Conservation (phyloP, 148 eudicot genomes). For the Nyssa sinensis region DNA sequence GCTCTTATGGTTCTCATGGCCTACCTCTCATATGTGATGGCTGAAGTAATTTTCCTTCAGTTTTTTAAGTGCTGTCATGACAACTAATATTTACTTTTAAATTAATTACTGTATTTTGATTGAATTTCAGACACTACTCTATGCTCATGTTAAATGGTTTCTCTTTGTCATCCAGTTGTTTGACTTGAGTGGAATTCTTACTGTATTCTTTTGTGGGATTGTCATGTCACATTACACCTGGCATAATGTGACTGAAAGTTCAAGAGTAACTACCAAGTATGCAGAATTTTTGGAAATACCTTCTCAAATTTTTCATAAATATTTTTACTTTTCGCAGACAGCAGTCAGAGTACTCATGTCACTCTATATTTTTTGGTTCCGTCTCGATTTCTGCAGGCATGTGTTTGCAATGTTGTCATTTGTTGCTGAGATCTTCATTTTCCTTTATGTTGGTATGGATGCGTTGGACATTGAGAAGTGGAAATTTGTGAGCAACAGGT, state of each 20-base stretch:
- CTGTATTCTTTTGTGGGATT: slow-evolving; percentile 64
- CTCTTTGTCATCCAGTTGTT: slow-evolving; percentile 38
- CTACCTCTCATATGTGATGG: slow-evolving; percentile 56
- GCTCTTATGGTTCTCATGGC: slow-evolving; percentile 62
- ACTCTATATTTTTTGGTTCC: neutral
- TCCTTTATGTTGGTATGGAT: slow-evolving; percentile 62
- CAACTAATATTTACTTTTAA: neutral
- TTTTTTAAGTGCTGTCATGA: neutral
- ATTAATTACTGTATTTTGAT: neutral
- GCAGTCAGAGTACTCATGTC: slow-evolving; percentile 1
- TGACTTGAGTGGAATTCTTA: slow-evolving; percentile 57
- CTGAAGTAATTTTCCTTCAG: slow-evolving; percentile 36
- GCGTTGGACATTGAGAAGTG: slow-evolving; percentile 65
- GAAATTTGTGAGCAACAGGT: slow-evolving; percentile 50
- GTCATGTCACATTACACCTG: slow-evolving; percentile 66
- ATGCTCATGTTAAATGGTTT: neutral
- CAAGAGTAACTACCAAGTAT: slow-evolving; percentile 54
- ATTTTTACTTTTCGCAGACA: slow-evolving; percentile 4
- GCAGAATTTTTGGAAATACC: slow-evolving; percentile 1
- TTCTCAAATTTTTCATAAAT: neutral
- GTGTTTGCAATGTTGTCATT: slow-evolving; percentile 55
- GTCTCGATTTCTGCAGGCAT: slow-evolving; percentile 37
- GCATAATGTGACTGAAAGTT: slow-evolving; percentile 59
- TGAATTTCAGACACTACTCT: neutral
- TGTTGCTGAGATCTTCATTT: slow-evolving; percentile 50